Conservation (phyloP, 306 rosid genomes). For the Lagenaria siceraria region DNA sequence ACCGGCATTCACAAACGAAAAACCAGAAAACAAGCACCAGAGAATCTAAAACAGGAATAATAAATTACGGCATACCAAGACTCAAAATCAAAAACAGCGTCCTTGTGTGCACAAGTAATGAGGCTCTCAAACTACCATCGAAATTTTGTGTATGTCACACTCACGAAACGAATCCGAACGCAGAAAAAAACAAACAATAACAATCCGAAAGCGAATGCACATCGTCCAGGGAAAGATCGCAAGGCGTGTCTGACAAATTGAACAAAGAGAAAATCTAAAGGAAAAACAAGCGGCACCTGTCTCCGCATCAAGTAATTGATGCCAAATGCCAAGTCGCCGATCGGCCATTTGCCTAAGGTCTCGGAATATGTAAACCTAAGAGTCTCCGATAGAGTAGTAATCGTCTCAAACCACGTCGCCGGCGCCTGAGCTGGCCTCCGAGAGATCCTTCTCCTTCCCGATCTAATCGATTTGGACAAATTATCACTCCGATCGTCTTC, state of each 20-base stretch:
- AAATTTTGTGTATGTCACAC: background rate
- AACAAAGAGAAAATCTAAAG: background rate
- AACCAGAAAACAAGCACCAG: background rate
- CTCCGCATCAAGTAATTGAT: slow-evolving; percentile 82
- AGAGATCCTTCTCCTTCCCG: slow-evolving; percentile 45
- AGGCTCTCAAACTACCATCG: background rate
- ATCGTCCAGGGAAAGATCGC: background rate
- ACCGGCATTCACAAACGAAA: background rate
- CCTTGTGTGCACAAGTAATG: background rate
- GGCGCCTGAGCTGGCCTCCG: slow-evolving; percentile 97
- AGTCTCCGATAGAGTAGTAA: slow-evolving; percentile 70
- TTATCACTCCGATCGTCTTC: slow-evolving; percentile 35
- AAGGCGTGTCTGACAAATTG: background rate
- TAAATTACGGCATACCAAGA: background rate
- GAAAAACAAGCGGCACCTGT: slow-evolving; percentile 39
- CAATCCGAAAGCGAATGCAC: background rate
- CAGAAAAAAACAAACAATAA: background rate
- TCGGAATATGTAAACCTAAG: slow-evolving; percentile 79
- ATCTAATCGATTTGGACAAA: slow-evolving; percentile 49
- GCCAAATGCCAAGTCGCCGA: slow-evolving; percentile 97
- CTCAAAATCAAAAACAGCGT: background rate
- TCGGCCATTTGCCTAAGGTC: slow-evolving; percentile 93
- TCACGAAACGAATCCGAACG: background rate
- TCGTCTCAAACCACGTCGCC: slow-evolving; percentile 73
- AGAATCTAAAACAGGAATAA: background rate